Conservation (phyloP, 495 filamentous ascomycete species). For the Tetracladium setigerum region DNA sequence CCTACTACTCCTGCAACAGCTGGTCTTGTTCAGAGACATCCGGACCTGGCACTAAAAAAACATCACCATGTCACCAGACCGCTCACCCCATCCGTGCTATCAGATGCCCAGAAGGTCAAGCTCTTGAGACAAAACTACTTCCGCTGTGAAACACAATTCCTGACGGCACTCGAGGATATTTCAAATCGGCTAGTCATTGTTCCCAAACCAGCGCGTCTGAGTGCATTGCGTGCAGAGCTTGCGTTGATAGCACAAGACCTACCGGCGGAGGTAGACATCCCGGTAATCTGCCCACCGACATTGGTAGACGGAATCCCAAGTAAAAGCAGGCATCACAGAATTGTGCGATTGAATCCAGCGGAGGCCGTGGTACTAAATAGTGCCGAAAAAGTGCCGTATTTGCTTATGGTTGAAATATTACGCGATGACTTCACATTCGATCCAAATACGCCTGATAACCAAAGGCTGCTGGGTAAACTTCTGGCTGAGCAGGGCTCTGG, state of each 20-base stretch:
- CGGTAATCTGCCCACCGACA: constrained; percentile 62
- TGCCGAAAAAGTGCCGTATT: constrained; percentile 68
- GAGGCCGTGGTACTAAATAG: constrained; percentile 74
- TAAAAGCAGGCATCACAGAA: constrained; percentile 62
- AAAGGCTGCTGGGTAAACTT: constrained; percentile 50
- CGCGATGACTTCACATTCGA: constrained; percentile 70
- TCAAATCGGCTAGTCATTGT: constrained; percentile 68
- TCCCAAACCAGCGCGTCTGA: constrained; percentile 65
- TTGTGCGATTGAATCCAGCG: constrained; percentile 68
- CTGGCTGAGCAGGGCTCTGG: constrained; percentile 52
- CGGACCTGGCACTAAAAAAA: constrained; percentile 34
- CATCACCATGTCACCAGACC: constrained; percentile 40
- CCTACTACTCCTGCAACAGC: constrained; percentile 43
- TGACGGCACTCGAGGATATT: constrained; percentile 66
- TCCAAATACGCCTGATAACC: constrained; percentile 55
- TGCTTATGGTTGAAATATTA: constrained; percentile 70
- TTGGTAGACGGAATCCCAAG: constrained; percentile 55
- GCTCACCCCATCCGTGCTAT: constrained; percentile 46
- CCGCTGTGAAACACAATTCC: constrained; percentile 61
- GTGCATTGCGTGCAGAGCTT: constrained; percentile 66
- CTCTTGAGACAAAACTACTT: constrained; percentile 68
- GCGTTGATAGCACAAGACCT: constrained; percentile 66
- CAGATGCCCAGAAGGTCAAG: constrained; percentile 46
- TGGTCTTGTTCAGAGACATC: constrained; percentile 31
- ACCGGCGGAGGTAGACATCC: constrained; percentile 70